phyloP scores from a whole-genome alignment of 78 protist species.

The Ministeria vibrans region DNA sequence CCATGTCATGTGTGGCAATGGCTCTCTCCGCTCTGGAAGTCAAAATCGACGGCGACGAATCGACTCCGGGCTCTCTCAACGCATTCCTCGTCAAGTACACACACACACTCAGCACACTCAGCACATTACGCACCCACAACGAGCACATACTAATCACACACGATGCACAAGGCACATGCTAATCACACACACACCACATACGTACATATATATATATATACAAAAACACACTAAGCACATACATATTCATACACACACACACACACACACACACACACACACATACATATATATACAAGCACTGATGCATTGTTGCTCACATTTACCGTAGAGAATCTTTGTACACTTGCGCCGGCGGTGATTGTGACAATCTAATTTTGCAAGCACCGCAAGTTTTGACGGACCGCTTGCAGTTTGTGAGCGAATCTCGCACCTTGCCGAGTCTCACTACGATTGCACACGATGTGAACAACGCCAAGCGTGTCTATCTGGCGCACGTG shows the following conservation, averaged over 20 bases:
- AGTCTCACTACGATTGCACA: not conserved
- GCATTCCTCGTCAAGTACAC: not conserved
- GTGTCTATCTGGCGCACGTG: conserved; percentile 11
- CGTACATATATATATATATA: too few species aligned
- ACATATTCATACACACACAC: too few species aligned
- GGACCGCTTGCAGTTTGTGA: not conserved
- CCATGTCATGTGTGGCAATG: conserved; percentile 20
- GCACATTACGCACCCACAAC: not conserved
- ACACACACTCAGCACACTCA: not conserved
- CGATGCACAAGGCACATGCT: too few species aligned
- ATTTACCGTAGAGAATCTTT: too few species aligned
- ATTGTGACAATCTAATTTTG: conserved; percentile 16
- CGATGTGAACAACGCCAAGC: not conserved
- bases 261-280: too few species aligned
- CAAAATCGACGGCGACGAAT: not conserved
- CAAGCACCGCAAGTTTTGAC: not conserved
- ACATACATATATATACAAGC: too few species aligned
- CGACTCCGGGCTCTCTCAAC: not conserved
- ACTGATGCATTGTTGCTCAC: too few species aligned
- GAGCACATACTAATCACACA: too few species aligned
- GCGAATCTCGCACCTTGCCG: not conserved
- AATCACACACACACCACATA: too few species aligned
- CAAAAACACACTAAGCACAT: too few species aligned
- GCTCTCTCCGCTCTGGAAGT: not conserved
- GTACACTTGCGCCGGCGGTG: conserved; percentile 11